Percentiles rank a stretch among this genome's conserved stretches.
phyloP scores from a whole-genome alignment of 192 early-diverging fungal genomes.

The Backusella circina region DNA sequence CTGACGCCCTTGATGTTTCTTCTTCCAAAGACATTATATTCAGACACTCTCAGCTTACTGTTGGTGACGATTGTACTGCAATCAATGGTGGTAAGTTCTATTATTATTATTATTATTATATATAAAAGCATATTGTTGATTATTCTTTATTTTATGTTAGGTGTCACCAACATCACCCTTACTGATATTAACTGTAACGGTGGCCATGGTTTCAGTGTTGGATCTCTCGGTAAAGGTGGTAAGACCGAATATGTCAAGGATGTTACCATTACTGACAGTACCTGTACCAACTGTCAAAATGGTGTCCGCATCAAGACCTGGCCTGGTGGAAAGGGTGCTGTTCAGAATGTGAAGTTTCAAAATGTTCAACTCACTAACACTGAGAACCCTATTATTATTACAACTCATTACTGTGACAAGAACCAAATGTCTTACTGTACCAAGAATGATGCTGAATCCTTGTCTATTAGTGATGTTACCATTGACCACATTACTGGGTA shows the following conservation, averaged over 20 bases:
- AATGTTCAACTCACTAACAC: slow-evolving; percentile 36
- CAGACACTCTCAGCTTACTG: slow-evolving; percentile 29
- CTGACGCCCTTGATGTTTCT: slow-evolving; percentile 38
- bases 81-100: slow-evolving; percentile 26
- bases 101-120: background rate
- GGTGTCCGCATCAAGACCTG: slow-evolving; percentile 52
- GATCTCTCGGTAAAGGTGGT: slow-evolving; percentile 12
- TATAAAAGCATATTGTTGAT: background rate
- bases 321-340: slow-evolving; percentile 38
- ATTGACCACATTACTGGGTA: slow-evolving; percentile 37
- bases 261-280: slow-evolving; percentile 31
- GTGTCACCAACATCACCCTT: slow-evolving; percentile 39
- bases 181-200: slow-evolving; percentile 38
- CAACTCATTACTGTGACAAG: slow-evolving; percentile 46
- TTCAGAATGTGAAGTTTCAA: slow-evolving; percentile 43
- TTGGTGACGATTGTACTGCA: slow-evolving; percentile 52
- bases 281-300: slow-evolving; percentile 31
- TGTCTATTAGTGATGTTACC: slow-evolving; percentile 39
- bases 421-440: slow-evolving; percentile 32
- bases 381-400: slow-evolving; percentile 36
- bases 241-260: slow-evolving; percentile 31
- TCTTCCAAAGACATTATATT: slow-evolving; percentile 34
- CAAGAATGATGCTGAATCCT: slow-evolving; percentile 22
- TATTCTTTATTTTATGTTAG: background rate
- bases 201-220: slow-evolving; percentile 18